These are phyloP conservation scores for Sphaerulina vaccinii DNA, from an alignment of 2,329 filamentous ascomycete genomes.

Conservation along the genomic window DNA sequence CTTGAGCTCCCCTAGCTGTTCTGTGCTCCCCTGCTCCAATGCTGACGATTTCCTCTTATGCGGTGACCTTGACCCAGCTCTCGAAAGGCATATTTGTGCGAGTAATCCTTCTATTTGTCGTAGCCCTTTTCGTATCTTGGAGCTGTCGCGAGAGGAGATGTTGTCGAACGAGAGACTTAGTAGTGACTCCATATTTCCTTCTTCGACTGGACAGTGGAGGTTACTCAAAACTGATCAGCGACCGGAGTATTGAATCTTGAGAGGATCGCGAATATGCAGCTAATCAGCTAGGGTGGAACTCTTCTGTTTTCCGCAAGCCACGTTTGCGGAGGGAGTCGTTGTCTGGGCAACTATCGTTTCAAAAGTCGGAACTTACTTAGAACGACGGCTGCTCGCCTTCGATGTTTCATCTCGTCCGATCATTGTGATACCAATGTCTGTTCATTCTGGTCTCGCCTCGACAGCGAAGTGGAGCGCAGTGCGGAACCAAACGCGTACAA, in stretches of 20 bases:
- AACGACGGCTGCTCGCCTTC: too few relatives aligned
- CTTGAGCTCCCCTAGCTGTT: constrained; percentile 67
- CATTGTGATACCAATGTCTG: too few relatives aligned
- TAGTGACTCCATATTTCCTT: constrained; percentile 75
- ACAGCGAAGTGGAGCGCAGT: too few relatives aligned
- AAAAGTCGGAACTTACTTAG: neutral
- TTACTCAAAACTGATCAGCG: constrained; percentile 16
- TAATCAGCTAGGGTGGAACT: constrained; percentile 12
- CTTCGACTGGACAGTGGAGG: constrained; percentile 15
- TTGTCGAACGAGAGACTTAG: constrained; percentile 94
- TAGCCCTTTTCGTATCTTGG: constrained; percentile 89
- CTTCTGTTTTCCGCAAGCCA: neutral
- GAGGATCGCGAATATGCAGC: constrained; percentile 21
- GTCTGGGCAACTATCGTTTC: neutral
- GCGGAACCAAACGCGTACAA: too few relatives aligned
- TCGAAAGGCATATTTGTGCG: constrained; percentile 86
- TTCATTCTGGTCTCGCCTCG: too few relatives aligned
- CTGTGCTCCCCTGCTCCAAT: constrained; percentile 40
- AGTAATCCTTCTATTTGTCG: constrained; percentile 91
- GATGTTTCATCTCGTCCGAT: too few relatives aligned
- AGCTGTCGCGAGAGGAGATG: constrained; percentile 84
- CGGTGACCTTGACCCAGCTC: constrained; percentile 35
- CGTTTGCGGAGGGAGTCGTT: neutral
- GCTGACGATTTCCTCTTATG: constrained; percentile 42
- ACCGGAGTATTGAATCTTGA: constrained; percentile 9